Evolutionary conservation across 768 basidiomycete genomes (phyloP).

Genomic region (Boletus insuetus): DNA sequence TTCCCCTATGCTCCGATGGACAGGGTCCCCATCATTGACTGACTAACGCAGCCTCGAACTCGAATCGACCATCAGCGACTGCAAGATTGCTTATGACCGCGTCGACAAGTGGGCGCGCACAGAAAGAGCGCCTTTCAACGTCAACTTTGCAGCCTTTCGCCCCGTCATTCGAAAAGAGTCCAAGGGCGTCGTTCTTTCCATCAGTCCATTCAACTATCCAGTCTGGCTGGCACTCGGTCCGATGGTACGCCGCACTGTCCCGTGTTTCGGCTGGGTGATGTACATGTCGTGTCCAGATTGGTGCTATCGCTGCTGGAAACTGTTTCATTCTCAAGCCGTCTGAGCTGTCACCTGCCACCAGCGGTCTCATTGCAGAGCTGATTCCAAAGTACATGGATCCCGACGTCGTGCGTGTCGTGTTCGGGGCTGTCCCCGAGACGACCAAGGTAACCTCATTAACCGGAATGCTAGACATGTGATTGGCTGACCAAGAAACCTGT

Average conservation of each 20-base stretch:
- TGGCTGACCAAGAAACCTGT: neutral
- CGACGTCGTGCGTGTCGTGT: conserved; percentile 61
- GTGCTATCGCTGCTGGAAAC: conserved; percentile 80
- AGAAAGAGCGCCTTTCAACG: conserved; percentile 50
- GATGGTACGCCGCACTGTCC: conserved; percentile 40
- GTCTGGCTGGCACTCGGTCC: conserved; percentile 57
- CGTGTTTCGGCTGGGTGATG: neutral
- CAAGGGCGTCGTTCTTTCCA: conserved; percentile 71
- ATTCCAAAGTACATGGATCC: conserved; percentile 74
- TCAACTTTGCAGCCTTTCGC: conserved; percentile 57
- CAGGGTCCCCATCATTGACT: neutral
- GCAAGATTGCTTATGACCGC: conserved; percentile 52
- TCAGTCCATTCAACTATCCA: conserved; percentile 77
- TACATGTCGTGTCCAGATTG: conserved; percentile 37
- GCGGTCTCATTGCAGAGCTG: conserved; percentile 61
- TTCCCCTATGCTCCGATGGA: neutral
- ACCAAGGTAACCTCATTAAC: conserved; percentile 42
- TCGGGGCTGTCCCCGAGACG: conserved; percentile 65
- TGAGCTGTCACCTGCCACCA: conserved; percentile 57
- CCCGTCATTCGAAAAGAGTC: conserved; percentile 72
- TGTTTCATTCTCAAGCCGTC: conserved; percentile 74
- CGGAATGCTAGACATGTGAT: neutral
- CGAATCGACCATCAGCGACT: conserved; percentile 49
- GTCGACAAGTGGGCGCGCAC: conserved; percentile 77
- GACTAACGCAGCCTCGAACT: conserved; percentile 57